Evolutionary conservation across 257 asterid genomes (phyloP).

Genomic region (Solanum pimpinellifolium): DNA sequence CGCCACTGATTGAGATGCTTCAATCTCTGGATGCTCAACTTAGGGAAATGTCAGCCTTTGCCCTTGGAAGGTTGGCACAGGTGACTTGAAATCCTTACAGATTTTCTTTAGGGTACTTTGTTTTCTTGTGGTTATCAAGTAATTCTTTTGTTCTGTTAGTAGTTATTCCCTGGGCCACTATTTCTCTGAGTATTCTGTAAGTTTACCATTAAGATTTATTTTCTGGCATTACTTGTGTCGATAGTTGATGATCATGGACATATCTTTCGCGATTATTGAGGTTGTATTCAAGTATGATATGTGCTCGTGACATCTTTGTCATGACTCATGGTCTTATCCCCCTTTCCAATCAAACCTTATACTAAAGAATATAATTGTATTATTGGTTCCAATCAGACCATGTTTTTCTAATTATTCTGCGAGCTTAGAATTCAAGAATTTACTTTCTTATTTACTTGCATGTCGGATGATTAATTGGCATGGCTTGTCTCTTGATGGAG

Average conservation of each 20-base stretch:
- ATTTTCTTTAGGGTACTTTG: not conserved
- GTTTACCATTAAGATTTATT: not conserved
- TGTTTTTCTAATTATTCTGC: not conserved
- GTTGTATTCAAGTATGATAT: not conserved
- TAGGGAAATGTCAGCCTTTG: constrained; percentile 97
- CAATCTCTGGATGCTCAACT: constrained; percentile 84
- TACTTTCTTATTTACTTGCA: not conserved
- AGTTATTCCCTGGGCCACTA: not conserved
- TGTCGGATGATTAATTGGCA: not conserved
- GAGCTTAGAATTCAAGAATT: not conserved
- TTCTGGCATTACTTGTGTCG: not conserved
- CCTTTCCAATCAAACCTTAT: not conserved
- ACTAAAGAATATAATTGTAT: not conserved
- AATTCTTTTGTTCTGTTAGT: not conserved
- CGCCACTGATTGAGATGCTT: constrained; percentile 94
- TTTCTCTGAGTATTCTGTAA: not conserved
- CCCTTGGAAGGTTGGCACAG: constrained; percentile 98
- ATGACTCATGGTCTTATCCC: not conserved
- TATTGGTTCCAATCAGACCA: not conserved
- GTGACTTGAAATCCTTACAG: constrained; percentile 20
- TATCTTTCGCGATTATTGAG: not conserved
- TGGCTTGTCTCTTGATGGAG: not conserved
- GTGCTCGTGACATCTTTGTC: not conserved
- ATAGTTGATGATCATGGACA: not conserved
- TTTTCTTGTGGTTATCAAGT: not conserved